Conservation (phyloP, 768 basidiomycete genomes). For the Tephrocybe sp. region DNA sequence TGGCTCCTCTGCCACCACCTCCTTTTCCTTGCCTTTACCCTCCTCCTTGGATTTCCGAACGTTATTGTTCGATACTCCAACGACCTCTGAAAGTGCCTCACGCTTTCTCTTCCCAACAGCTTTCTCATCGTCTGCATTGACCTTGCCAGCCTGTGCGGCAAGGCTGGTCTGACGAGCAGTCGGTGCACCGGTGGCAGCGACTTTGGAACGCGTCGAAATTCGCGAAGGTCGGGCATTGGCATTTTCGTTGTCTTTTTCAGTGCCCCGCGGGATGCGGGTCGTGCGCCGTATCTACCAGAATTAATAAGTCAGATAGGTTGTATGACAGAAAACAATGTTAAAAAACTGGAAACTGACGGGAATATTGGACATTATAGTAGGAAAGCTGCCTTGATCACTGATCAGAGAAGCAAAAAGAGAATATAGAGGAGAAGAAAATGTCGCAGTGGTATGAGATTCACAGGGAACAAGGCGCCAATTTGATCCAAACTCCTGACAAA, state of each 20-base stretch:
- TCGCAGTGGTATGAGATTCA: constrained; percentile 1
- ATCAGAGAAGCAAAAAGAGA: neutral
- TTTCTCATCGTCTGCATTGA: constrained; percentile 36
- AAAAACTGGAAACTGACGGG: constrained; percentile 24
- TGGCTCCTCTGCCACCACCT: constrained; percentile 29
- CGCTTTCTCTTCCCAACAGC: constrained; percentile 69
- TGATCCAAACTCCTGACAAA: constrained; percentile 2
- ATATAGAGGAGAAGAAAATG: neutral
- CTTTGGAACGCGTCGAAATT: constrained; percentile 55
- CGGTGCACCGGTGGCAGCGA: constrained; percentile 31
- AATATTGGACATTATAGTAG: constrained; percentile 27
- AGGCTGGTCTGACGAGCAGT: constrained; percentile 28
- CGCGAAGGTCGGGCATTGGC: constrained; percentile 59
- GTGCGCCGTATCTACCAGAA: constrained; percentile 60
- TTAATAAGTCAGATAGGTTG: neutral
- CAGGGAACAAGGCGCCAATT: constrained; percentile 10
- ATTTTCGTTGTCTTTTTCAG: constrained; percentile 66
- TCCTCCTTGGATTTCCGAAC: constrained; percentile 16
- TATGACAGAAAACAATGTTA: neutral
- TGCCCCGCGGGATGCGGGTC: constrained; percentile 50
- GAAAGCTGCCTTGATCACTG: neutral
- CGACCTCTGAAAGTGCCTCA: constrained; percentile 71
- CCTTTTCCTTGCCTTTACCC: constrained; percentile 38
- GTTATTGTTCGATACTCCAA: constrained; percentile 36
- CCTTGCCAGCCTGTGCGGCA: constrained; percentile 40